Conservation (phyloP, 1,139 yeast genomes). For the Hanseniaspora sp. region DNA sequence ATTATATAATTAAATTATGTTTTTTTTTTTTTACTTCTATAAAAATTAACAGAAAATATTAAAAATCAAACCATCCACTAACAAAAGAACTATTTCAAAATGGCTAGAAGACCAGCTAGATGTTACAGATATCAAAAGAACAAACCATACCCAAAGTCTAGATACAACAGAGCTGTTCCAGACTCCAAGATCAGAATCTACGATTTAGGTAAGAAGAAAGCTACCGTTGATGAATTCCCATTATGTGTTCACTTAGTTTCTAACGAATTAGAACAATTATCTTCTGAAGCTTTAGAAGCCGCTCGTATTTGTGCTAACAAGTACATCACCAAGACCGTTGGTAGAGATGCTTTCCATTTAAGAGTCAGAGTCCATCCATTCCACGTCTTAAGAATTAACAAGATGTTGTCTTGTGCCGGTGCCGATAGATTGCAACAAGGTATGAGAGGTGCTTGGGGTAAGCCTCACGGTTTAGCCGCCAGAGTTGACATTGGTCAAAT, state of each 20-base stretch:
- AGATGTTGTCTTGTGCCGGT: conserved; percentile 99
- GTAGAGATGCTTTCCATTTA: conserved; percentile 99
- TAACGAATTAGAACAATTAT: conserved; percentile 97
- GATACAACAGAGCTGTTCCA: conserved; percentile 99
- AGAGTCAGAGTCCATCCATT: conserved; percentile 99
- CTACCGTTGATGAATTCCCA: conserved; percentile 98
- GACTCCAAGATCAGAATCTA: conserved; percentile 98
- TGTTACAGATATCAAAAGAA: conserved; percentile 99
- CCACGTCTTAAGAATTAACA: conserved; percentile 99
- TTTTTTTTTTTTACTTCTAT: neutral
- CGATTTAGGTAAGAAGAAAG: conserved; percentile 99
- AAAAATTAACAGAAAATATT: neutral
- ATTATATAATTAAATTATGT: too few species aligned
- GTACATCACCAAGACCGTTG: conserved; percentile 93
- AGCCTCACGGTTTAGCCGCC: conserved; percentile 99
- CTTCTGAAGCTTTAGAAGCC: conserved; percentile 99
- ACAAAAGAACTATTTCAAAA: conserved; percentile 38
- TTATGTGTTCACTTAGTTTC: conserved; percentile 98
- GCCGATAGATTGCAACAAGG: conserved; percentile 99
- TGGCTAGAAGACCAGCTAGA: conserved; percentile 99
- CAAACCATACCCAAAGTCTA: conserved; percentile 99
- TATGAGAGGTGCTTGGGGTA: conserved; percentile 99
- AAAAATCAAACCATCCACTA: conserved; percentile 14
- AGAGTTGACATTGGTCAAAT: conserved; percentile 98
- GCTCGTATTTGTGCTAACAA: conserved; percentile 99